Percentiles rank a stretch among this genome's conserved stretches.
Evolutionary conservation across 352 stramenopile genomes (phyloP).

Genomic region (Pythium grandisporangium): DNA sequence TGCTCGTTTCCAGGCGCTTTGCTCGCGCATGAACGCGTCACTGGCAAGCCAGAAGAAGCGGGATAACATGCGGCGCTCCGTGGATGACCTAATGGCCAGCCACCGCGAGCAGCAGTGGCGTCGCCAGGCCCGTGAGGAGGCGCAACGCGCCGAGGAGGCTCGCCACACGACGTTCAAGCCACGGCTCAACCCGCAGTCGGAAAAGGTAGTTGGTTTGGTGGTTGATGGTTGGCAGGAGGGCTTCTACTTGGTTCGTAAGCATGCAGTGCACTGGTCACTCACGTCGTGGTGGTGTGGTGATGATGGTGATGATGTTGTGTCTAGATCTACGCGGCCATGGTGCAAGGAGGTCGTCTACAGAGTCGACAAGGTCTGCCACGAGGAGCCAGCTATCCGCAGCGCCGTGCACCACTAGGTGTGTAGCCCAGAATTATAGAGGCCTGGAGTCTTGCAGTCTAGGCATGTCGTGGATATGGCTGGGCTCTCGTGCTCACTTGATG

Average conservation of each 20-base stretch:
- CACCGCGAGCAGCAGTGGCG: constrained; percentile 31
- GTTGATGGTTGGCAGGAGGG: too few relatives aligned
- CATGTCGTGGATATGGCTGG: too few relatives aligned
- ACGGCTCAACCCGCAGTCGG: constrained; percentile 32
- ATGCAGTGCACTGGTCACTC: not conserved
- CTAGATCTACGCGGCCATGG: constrained; percentile 41
- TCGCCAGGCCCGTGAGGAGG: constrained; percentile 21
- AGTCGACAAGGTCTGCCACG: not conserved
- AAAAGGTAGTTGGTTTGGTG: constrained; percentile 15
- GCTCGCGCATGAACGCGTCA: constrained; percentile 33
- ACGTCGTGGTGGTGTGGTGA: not conserved
- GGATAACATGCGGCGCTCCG: constrained; percentile 28
- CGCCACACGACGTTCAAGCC: constrained; percentile 37
- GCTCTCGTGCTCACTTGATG: too few relatives aligned
- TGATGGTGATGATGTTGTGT: not conserved
- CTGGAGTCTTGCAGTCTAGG: too few relatives aligned
- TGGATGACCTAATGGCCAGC: constrained; percentile 45
- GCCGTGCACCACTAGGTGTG: too few relatives aligned
- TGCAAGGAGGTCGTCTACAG: constrained; percentile 26
- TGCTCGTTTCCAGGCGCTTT: constrained; percentile 43
- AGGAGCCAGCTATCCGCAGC: too few relatives aligned
- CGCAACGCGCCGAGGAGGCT: constrained; percentile 17
- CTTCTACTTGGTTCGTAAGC: too few relatives aligned
- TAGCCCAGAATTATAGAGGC: too few relatives aligned
- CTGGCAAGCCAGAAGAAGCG: constrained; percentile 36